phyloP scores from a whole-genome alignment of 2,329 filamentous ascomycete species.

The Fonsecaea multimorphosa region DNA sequence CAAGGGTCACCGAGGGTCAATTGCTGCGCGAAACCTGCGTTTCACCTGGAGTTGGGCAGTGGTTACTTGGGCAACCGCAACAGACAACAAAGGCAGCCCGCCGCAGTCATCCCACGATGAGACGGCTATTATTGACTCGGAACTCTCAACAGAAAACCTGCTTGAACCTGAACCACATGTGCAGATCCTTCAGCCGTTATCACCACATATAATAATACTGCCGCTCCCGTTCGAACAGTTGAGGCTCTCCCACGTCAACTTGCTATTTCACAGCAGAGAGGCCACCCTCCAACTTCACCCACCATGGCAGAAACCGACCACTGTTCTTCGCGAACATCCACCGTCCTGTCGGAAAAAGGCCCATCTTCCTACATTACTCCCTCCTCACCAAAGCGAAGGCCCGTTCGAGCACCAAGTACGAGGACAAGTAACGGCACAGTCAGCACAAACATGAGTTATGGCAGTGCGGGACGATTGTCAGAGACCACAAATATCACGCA shows the following conservation, averaged over 20 bases:
- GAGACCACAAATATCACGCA: conserved; percentile 85
- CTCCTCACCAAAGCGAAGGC: conserved; percentile 51
- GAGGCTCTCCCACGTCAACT: conserved; percentile 6
- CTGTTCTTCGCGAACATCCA: conserved; percentile 32
- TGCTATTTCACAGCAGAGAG: conserved; percentile 2
- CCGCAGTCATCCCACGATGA: conserved; percentile 14
- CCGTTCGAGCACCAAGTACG: conserved; percentile 58
- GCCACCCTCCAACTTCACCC: conserved; percentile 15
- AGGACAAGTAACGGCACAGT: conserved; percentile 88
- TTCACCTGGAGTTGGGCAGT: conserved; percentile 17
- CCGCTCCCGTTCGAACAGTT: conserved; percentile 19
- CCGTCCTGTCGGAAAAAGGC: conserved; percentile 39
- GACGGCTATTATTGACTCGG: conserved; percentile 5
- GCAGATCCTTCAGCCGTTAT: conserved; percentile 17
- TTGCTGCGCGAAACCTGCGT: conserved; percentile 13
- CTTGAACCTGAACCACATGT: conserved; percentile 17
- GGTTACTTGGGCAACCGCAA: conserved; percentile 26
- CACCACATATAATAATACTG: conserved; percentile 31
- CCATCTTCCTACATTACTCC: conserved; percentile 35
- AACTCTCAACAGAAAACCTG: conserved; percentile 16
- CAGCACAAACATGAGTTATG: conserved; percentile 80
- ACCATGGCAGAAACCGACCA: conserved; percentile 30
- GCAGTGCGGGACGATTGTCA: conserved; percentile 74
- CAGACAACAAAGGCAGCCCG: conserved; percentile 23
- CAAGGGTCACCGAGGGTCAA: too few relatives aligned